Evolutionary conservation across 208 protist species (phyloP), one percentile per base, ranked within the genome.

Genomic region (Vickermania spadyakhi): DNA sequence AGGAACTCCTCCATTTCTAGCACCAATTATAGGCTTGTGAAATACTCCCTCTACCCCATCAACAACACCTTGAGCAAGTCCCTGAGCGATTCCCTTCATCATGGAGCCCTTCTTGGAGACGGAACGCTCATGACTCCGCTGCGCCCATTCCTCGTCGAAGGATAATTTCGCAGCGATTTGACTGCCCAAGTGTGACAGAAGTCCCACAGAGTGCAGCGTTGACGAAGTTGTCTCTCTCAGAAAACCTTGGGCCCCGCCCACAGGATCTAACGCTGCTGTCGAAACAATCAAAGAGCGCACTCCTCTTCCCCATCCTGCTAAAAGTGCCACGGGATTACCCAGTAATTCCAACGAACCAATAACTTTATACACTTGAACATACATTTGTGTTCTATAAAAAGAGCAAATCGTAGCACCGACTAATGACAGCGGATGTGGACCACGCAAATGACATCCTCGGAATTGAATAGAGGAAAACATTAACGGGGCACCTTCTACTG

Each of bases 321-420:
- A 57, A 7, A 93, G 58, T 5, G 73, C 74, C 2, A 84, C 53
- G 5, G 86, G 86, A 61, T 93, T 93, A 25, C 86, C 83, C 0
- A 91, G 60, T 22, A 77, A 51, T 60, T 90, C 83, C 23, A 93
- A 61, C 3, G 81, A 86, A 29, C 83, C 86, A 30, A 93, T 21
- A 23, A 93, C 70, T 58, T 86, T 86, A 59, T 79, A 88, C 26
- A 74, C 58, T 64, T 93, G 86, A 57, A 89, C 45, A n/a, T 86
- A 28, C 51, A 90, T 31, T 60, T 82, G 83, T 0, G 63, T 75
- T 26, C 76, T 68, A 64, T 91, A 93, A 1, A 69, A 62, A 0
- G 73, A 71, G 62, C 71, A 86, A 28, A 89, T 30, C 14, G 83
- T 58, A 2, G 58, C 60, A 2, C 54, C n/a, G 0, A 82, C n/a